A percentile compares a stretch with the other conserved stretches of the same genome.
phyloP scores from a whole-genome alignment of 2,329 filamentous ascomycete genomes.

The Colletotrichum paranaense region DNA sequence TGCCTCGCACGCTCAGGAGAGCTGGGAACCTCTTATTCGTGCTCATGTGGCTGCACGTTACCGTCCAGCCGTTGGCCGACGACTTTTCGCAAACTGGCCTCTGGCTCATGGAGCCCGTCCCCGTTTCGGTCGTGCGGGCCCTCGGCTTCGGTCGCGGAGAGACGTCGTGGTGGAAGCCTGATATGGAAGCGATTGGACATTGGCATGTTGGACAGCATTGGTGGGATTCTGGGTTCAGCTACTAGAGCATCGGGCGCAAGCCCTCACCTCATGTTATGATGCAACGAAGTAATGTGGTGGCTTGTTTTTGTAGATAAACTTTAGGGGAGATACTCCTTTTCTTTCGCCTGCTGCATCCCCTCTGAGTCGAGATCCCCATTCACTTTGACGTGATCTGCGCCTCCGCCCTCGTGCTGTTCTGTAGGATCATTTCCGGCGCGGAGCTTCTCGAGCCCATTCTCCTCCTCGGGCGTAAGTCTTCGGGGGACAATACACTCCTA shows the following conservation, averaged over 20 bases:
- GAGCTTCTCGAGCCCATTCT: neutral
- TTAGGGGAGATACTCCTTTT: neutral
- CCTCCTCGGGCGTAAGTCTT: neutral
- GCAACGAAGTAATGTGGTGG: neutral
- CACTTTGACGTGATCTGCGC: neutral
- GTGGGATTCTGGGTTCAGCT: constrained; percentile 61
- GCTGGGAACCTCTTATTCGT: constrained; percentile 71
- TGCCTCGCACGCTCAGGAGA: constrained; percentile 60
- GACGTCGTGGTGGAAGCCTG: constrained; percentile 77
- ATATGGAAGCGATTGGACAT: constrained; percentile 58
- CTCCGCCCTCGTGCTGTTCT: neutral
- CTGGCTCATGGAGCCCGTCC: constrained; percentile 87
- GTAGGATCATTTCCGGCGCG: neutral
- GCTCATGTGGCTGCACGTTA: constrained; percentile 75
- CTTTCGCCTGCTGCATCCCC: neutral
- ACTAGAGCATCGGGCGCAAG: constrained; percentile 40
- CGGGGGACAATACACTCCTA: constrained; percentile 4
- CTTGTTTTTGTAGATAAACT: neutral
- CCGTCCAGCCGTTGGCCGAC: constrained; percentile 74
- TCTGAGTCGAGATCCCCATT: neutral
- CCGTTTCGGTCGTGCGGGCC: constrained; percentile 75
- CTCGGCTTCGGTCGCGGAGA: constrained; percentile 71
- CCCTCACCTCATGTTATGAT: constrained; percentile 1
- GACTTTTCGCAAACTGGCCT: constrained; percentile 80
- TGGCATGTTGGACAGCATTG: constrained; percentile 73